Evolutionary conservation across 1,139 yeast species (phyloP).

Genomic region (Candida sp.): DNA sequence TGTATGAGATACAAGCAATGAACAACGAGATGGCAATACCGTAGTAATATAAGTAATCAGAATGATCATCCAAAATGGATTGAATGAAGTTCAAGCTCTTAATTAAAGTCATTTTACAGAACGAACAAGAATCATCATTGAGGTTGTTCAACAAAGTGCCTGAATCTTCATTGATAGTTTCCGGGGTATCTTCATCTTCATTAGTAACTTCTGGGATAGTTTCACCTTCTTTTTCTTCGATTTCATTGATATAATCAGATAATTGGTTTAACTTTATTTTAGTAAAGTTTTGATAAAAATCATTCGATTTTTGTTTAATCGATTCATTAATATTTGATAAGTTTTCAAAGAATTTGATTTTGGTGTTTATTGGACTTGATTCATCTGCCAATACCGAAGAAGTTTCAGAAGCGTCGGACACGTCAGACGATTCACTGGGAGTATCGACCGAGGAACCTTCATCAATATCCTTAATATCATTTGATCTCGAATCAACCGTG

Average conservation of each 20-base stretch:
- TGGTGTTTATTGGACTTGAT: constrained; percentile 3
- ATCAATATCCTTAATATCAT: background rate
- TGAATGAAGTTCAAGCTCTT: constrained; percentile 7
- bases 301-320: constrained; percentile 22
- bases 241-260: constrained; percentile 10
- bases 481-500: constrained; percentile 3
- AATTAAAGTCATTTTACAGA: background rate
- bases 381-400: too few species aligned
- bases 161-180: background rate
- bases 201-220: constrained; percentile 3
- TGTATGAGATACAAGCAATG: constrained; percentile 4
- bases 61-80: constrained; percentile 13
- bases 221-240: constrained; percentile 3
- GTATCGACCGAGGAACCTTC: background rate
- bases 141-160: background rate
- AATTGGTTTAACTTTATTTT: constrained; percentile 15
- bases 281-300: constrained; percentile 19
- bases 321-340: constrained; percentile 21
- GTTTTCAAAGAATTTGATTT: constrained; percentile 25
- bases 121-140: background rate
- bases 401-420: too few species aligned
- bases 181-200: too few species aligned
- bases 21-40: constrained; percentile 9
- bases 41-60: constrained; percentile 17
- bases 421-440: background rate